Evolutionary conservation across 352 stramenopile species (phyloP), one percentile per base, ranked within the genome.

Genomic region (Phytophthora sansomeana): DNA sequence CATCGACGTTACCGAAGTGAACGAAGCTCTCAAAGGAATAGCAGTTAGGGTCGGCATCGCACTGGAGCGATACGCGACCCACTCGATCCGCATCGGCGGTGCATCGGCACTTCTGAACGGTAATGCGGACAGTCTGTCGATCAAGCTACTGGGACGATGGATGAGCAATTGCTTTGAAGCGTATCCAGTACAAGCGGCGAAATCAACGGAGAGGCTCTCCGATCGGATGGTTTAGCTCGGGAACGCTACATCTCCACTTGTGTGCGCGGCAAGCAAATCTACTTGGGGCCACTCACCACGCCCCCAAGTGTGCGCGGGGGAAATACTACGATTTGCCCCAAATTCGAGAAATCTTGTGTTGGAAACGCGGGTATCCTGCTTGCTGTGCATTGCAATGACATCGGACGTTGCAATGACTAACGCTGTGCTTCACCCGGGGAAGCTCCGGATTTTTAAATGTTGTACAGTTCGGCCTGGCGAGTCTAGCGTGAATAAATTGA

Each of bases 241-340:
- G 5, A 39, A 21, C 29, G 10, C 38, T 11, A 49, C 17, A 32
- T 21, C 17, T 16, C 30, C 17, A 14, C 17, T 32, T 16, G 21
- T 3, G 41, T 8, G 17, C 8, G 10, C 5, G 42, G 17, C 42
- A 49, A 49, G 42, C 42, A 53, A 46, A 5, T 32, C 6, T 32
- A 5, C 1, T 5, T 49, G 42, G 42, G 42, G 42, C 42, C 42
- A 32, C 42, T 49, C 42, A 49, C 24, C 42, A 49, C 42, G 42
- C 21, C 42, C 42, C 17, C 19, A 49, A 49, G 42, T 21, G 19
- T 21, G 42, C 19, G 0, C 7, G 17, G 42, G 30, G 42, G 11
- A 39, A 39, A 39, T 21, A 9, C 5, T 44, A 26, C 38, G 5
- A 44, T 5, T 44, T 44, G 14, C 38, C 38, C 38, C 38, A 2